Conservation (phyloP, 2,329 filamentous ascomycete genomes). For the Arachnopeziza araneosa region DNA sequence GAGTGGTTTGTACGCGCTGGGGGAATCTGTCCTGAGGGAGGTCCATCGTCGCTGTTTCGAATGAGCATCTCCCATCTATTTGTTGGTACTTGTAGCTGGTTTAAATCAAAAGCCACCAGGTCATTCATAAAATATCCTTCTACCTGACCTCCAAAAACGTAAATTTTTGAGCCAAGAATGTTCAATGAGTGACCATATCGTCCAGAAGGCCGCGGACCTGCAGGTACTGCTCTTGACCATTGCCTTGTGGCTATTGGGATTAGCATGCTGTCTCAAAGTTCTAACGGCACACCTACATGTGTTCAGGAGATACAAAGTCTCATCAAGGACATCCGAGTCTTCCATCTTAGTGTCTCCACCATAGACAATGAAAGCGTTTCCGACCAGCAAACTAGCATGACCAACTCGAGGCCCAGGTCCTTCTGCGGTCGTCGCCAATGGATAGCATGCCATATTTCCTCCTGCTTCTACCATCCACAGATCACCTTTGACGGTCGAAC, state of each 20-base stretch:
- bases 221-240: conserved; percentile 91
- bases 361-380: conserved; percentile 98
- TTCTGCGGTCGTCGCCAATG: conserved; percentile 84
- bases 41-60: conserved; percentile 60
- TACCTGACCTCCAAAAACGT: conserved; percentile 94
- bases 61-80: conserved; percentile 96
- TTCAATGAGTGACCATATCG: conserved; percentile 96
- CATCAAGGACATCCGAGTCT: conserved; percentile 83
- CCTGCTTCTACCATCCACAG: conserved; percentile 96
- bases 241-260: conserved; percentile 74
- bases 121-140: conserved; percentile 99
- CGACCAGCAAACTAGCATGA: conserved; percentile 87
- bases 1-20: conserved; percentile 93
- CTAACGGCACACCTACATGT: conserved; percentile 66
- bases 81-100: conserved; percentile 82
- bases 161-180: conserved; percentile 94
- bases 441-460: conserved; percentile 82
- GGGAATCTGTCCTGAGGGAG: conserved; percentile 62
- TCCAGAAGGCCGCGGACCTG: conserved; percentile 78
- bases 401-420: conserved; percentile 93
- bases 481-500: conserved; percentile 92
- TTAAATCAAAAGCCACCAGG: conserved; percentile 88
- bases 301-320: conserved; percentile 93
- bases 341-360: conserved; percentile 97
- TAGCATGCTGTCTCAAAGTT: conserved; percentile 7